Evolutionary conservation across 1,284 basidiomycete genomes (phyloP).

Genomic region (Cutaneotrichosporon sp.): DNA sequence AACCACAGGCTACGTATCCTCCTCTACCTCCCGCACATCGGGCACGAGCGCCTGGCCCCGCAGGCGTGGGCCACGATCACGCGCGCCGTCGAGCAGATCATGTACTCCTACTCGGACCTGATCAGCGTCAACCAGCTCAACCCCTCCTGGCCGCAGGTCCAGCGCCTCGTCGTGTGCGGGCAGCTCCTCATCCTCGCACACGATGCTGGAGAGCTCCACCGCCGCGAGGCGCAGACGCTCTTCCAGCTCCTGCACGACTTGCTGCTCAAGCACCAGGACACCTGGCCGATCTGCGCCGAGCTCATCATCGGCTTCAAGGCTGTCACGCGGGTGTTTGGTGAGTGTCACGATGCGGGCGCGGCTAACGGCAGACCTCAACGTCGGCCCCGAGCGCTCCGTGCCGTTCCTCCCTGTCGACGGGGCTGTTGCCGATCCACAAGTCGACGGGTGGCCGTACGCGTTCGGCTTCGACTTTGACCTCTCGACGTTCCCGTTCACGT

Average conservation of each 20-base stretch:
- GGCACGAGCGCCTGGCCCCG: slow-evolving; percentile 12
- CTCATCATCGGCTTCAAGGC: slow-evolving; percentile 17
- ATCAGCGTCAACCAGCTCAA: slow-evolving; percentile 19
- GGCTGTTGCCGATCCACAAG: no score
- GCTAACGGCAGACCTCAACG: slow-evolving; percentile 8
- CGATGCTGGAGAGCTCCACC: slow-evolving; percentile 26
- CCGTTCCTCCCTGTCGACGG: not conserved
- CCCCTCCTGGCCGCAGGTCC: slow-evolving; percentile 33
- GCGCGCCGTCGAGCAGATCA: slow-evolving; percentile 26
- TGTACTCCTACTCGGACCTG: slow-evolving; percentile 28
- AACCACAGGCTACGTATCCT: slow-evolving; percentile 29
- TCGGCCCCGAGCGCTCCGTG: slow-evolving; percentile 1
- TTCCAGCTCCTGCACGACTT: slow-evolving; percentile 24
- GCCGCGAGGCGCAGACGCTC: slow-evolving; percentile 19
- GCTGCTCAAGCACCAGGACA: slow-evolving; percentile 17
- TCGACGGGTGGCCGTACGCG: slow-evolving; percentile 8
- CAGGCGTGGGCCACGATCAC: slow-evolving; percentile 21
- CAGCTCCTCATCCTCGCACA: slow-evolving; percentile 31
- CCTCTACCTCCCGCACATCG: slow-evolving; percentile 25
- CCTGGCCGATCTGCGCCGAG: slow-evolving; percentile 19
- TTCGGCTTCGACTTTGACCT: slow-evolving; percentile 18
- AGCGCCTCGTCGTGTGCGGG: slow-evolving; percentile 24
- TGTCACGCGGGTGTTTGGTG: slow-evolving; percentile 19
- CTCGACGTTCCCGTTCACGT: not conserved
- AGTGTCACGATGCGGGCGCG: not conserved